Evolutionary conservation across 2,329 filamentous ascomycete species (phyloP), one percentile per base, ranked within the genome.

Genomic region (Pseudocercospora crystallina): DNA sequence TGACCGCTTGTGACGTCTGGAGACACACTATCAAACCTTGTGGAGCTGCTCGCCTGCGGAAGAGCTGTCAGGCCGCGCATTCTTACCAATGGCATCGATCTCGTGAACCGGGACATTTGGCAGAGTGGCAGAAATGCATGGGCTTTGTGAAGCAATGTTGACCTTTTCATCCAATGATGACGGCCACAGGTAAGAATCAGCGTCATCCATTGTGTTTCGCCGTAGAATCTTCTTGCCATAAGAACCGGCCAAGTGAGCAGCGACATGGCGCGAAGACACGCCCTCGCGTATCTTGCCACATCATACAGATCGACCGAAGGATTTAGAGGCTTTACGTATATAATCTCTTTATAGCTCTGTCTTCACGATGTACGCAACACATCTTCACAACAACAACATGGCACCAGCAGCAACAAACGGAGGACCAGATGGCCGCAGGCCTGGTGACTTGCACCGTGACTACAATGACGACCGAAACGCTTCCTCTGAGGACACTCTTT

Each of bases 401-500:
- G 58, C 58, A 31, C 56, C 56, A 37, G 47, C 56, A 43, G 53
- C 57, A 49, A 59, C 52, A 29, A 46, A 49, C 31, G 52, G 41
- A 49, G 31, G 45, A 5, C 47, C 57, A 8, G 57, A 59, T 20
- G 54, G 45, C 14, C 32, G 43, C 11, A 11, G 37, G 14, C 40
- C 38, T 14, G 56, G 56, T 11, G 47, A 59, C 34, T 33, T 49
- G 29, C 47, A 70, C 61, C 68, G 71, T 50, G 67, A 71, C 58
- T 77, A 77, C 58, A 63, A 62, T 43, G 73, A 74, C 31, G 75
- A 78, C 58, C 69, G 73, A 43, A 70, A 74, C 37, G 65, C 74
- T 10, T 64, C 66, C 8, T 68, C 72, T 2, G 62, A 76, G 51
- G 69, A 77, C 43, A 71, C 72, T 11, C 53, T 79, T 11, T 85